Base-by-base conservation (phyloP, 768 basidiomycete genomes). In the Mycena vitilis region DNA sequence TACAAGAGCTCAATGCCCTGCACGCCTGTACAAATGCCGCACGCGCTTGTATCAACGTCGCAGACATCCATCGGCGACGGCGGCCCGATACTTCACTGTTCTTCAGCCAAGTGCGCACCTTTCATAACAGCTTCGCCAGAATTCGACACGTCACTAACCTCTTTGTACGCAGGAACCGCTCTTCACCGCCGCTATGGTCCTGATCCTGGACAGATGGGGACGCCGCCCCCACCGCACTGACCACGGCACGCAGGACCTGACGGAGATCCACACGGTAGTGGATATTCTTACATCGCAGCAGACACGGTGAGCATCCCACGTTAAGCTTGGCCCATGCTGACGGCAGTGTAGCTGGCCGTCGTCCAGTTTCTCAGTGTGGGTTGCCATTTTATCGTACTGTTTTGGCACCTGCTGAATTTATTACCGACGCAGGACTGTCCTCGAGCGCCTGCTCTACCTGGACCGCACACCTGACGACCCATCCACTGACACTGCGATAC, bases 11-110 rank as follows among this genome's bases (percentile, higher is more conserved):
- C 9, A 15, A 11, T n/a, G 30, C 60, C 1, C 18, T 53, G 8
- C 22, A 20, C 6, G 54, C 36, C 5, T 60, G 51, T 52, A 66
- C 12, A 12, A 40, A 36, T 1, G 51, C 65, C 6, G 58, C 65
- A 2, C 58, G 65, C 5, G 36, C 25, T 13, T 59, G 57, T 20
- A 47, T 54, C 18, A 30, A 13, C 5, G 51, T 66, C 7, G 65
- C 58, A 9, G 51, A 54, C 22, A 38, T 55, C 23, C 65, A 66
- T 1, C 65, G 44, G 11, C 15, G 49, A 25, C 25, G 52, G 16
- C 36, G 65, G n/a, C 36, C 65, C 2, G 30, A 59, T 13, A 53
- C 44, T 44, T 57, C 64, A 2, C 9, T 66, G 15, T 60, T 65
- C 23, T 65, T 53, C 25, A 53, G 49, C 34, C 37, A 65, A 37